A percentile compares a stretch with the other conserved stretches of the same genome.
These are phyloP conservation scores for Malus asiatica DNA, from an alignment of 306 rosid genomes.

Conservation along the genomic window DNA sequence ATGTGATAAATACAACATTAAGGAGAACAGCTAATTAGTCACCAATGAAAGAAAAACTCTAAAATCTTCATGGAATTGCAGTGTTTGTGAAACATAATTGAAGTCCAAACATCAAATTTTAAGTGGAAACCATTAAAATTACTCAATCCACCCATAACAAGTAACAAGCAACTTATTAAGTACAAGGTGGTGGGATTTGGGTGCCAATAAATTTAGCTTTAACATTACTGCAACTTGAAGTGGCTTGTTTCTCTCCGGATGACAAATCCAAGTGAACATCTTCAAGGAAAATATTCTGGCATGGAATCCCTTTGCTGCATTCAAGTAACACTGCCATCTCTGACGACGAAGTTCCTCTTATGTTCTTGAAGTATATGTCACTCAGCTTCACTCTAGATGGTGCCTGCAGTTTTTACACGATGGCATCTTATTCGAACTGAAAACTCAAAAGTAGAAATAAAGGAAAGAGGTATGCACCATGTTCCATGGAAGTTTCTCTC, in stretches of 20 bases:
- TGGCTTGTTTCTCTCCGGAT: constrained; percentile 24
- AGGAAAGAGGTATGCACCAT: too few relatives aligned
- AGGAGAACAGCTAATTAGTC: background rate
- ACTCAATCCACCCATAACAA: background rate
- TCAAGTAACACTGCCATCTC: constrained; percentile 39
- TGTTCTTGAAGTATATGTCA: constrained; percentile 43
- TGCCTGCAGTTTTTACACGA: constrained; percentile 11
- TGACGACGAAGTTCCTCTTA: constrained; percentile 40
- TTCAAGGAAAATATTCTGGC: constrained; percentile 47
- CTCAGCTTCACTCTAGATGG: constrained; percentile 46
- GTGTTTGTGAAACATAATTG: background rate
- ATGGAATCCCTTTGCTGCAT: constrained; percentile 42
- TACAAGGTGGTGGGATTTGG: constrained; percentile 53
- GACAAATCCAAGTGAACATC: constrained; percentile 34
- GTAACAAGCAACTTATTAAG: constrained; percentile 3
- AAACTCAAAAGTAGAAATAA: background rate
- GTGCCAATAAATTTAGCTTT: constrained; percentile 44
- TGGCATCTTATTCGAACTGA: background rate
- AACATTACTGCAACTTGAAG: constrained; percentile 44
- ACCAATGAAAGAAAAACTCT: background rate
- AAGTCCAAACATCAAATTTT: background rate
- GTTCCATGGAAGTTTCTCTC: too few relatives aligned
- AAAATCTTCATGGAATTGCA: background rate
- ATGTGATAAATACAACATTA: too few relatives aligned
- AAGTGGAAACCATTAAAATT: background rate